Conservation (phyloP, 1,139 yeast genomes). For the Suhomyces kunorum region DNA sequence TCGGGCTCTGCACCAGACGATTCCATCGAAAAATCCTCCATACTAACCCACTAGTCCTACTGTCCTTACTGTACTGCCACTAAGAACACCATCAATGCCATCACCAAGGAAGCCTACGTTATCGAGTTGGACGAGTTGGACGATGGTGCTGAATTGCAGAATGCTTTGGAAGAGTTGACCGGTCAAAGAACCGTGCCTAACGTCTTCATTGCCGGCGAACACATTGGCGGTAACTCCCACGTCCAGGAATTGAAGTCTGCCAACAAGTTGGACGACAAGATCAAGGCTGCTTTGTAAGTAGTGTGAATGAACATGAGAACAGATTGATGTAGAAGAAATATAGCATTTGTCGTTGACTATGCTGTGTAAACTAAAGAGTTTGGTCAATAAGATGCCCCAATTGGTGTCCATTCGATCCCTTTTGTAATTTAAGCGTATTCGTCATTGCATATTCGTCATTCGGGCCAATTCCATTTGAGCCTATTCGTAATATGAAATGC, state of each 20-base stretch:
- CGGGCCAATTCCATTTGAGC: no score
- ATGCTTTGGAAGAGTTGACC: constrained; percentile 69
- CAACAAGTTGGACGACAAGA: constrained; percentile 26
- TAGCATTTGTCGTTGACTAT: no score
- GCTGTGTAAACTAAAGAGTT: no score
- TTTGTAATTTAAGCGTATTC: no score
- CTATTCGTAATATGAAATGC: no score
- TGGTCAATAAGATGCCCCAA: no score
- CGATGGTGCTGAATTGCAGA: constrained; percentile 63
- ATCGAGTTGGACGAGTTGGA: constrained; percentile 59
- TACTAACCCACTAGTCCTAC: constrained; percentile 35
- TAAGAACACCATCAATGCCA: constrained; percentile 54
- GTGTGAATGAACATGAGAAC: no score
- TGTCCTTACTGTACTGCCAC: constrained; percentile 76
- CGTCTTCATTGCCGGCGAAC: constrained; percentile 84
- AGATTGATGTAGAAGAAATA: no score
- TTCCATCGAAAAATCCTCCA: no score
- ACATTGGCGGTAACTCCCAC: constrained; percentile 93
- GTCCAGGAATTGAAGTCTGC: constrained; percentile 57
- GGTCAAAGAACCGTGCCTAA: constrained; percentile 96
- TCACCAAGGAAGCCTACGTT: constrained; percentile 57
- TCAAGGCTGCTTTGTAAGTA: constrained; percentile 29
- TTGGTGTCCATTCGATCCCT: no score
- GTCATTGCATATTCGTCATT: no score
- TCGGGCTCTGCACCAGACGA: no score